Evolutionary conservation across 768 basidiomycete genomes (phyloP).

Genomic region (Termitomyces sp.): DNA sequence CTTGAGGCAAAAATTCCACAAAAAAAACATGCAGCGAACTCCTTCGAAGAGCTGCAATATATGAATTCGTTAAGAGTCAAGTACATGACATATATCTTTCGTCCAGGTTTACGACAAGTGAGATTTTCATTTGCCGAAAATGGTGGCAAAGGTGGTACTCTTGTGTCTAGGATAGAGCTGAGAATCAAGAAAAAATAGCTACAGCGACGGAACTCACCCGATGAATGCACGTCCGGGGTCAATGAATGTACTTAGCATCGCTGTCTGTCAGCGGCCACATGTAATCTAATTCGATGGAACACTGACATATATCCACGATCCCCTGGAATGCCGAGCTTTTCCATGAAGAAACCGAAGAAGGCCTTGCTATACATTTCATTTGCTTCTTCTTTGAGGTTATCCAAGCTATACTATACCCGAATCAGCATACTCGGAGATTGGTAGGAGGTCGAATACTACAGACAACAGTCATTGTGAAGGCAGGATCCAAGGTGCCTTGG

Average conservation of each 20-base stretch:
- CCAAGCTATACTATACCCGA: constrained; percentile 46
- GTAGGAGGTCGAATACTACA: constrained; percentile 19
- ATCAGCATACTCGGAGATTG: background rate
- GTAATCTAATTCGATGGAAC: background rate
- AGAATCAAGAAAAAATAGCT: background rate
- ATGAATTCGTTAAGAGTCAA: background rate
- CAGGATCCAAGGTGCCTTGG: constrained; percentile 60
- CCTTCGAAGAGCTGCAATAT: background rate
- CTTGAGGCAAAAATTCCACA: no score
- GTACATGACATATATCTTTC: background rate
- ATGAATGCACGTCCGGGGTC: constrained; percentile 48
- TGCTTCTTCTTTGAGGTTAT: constrained; percentile 41
- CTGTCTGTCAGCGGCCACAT: background rate
- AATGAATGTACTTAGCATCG: constrained; percentile 31
- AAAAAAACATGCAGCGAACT: background rate
- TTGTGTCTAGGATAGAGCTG: constrained; percentile 25
- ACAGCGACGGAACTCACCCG: constrained; percentile 30
- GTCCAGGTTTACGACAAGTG: background rate
- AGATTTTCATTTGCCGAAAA: constrained; percentile 26
- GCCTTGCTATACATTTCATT: constrained; percentile 52
- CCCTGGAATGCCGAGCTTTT: constrained; percentile 43
- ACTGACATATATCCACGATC: constrained; percentile 60
- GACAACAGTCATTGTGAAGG: constrained; percentile 55
- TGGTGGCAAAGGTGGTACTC: constrained; percentile 41
- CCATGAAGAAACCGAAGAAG: constrained; percentile 49